Evolutionary conservation across 129 eudicot species (phyloP).

Genomic region (Artemisia argyi): DNA sequence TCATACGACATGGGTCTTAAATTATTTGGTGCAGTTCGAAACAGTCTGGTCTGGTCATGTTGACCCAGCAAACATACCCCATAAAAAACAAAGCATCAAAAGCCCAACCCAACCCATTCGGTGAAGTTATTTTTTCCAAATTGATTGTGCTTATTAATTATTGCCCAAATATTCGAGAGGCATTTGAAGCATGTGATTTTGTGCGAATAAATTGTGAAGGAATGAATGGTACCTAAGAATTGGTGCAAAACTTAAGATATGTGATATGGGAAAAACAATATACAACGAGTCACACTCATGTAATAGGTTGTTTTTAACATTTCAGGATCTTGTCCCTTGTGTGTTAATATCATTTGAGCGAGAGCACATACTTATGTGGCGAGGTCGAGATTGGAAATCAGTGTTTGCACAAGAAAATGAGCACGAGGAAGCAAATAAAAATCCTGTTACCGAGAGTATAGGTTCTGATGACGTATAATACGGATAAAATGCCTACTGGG

Average conservation of each 20-base stretch:
- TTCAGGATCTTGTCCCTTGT: conserved; percentile 95
- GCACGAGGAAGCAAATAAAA: conserved; percentile 18
- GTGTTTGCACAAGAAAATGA: conserved; percentile 38
- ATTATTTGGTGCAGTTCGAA: too few species aligned
- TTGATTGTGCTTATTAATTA: neutral
- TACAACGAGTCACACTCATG: too few species aligned
- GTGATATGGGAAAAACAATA: neutral
- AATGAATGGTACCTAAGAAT: conserved; percentile 50
- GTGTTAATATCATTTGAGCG: conserved; percentile 80
- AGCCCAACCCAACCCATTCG: too few species aligned
- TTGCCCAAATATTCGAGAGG: conserved; percentile 79
- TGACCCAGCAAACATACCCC: too few species aligned
- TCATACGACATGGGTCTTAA: too few species aligned
- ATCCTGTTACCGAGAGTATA: conserved; percentile 20
- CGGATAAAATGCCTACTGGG: too few species aligned
- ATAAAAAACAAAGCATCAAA: too few species aligned
- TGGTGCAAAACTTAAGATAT: conserved; percentile 87
- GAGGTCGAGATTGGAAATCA: conserved; percentile 82
- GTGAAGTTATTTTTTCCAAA: too few species aligned
- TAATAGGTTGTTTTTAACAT: conserved; percentile 9
- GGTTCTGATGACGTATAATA: too few species aligned
- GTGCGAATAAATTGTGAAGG: conserved; percentile 42
- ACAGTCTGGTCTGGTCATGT: too few species aligned
- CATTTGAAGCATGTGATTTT: conserved; percentile 93
- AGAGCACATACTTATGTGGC: conserved; percentile 91